These are phyloP conservation scores for Dorcoceras hygrometricum DNA, from an alignment of 257 asterid species.

Conservation along the genomic window DNA sequence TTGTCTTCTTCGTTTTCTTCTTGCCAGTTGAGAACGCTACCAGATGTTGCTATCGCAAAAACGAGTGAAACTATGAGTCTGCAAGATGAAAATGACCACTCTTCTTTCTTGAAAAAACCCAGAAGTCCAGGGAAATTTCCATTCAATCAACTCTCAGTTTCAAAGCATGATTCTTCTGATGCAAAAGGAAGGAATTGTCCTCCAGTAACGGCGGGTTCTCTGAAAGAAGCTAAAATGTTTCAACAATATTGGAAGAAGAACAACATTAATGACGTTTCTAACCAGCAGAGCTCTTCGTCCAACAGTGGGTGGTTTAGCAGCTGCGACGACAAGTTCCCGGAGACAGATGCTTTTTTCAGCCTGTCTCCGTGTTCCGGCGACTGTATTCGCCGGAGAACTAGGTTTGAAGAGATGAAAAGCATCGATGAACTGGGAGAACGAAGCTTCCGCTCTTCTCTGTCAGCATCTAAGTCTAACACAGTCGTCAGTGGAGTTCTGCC, in stretches of 20 bases:
- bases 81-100: constrained; percentile 10
- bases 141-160: neutral
- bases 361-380: constrained; percentile 55
- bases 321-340: constrained; percentile 28
- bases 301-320: constrained; percentile 56
- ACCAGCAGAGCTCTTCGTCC: constrained; percentile 38
- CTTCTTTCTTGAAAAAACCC: constrained; percentile 14
- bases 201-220: neutral
- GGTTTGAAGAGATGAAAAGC: constrained; percentile 27
- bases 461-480: neutral
- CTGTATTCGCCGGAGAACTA: constrained; percentile 39
- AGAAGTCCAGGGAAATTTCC: neutral
- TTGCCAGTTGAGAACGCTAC: constrained; percentile 38
- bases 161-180: constrained; percentile 6
- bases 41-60: constrained; percentile 49
- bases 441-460: constrained; percentile 28
- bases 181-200: constrained; percentile 25
- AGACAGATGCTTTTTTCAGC: constrained; percentile 44
- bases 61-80: constrained; percentile 5
- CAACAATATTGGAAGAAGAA: neutral
- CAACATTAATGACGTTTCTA: too few relatives aligned
- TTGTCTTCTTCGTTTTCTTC: constrained; percentile 62
- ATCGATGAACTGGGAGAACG: constrained; percentile 25
- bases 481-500: neutral
- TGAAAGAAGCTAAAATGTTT: neutral